Evolutionary conservation across 2,329 filamentous ascomycete species (phyloP).

Genomic region (Fusarium coffeatum): DNA sequence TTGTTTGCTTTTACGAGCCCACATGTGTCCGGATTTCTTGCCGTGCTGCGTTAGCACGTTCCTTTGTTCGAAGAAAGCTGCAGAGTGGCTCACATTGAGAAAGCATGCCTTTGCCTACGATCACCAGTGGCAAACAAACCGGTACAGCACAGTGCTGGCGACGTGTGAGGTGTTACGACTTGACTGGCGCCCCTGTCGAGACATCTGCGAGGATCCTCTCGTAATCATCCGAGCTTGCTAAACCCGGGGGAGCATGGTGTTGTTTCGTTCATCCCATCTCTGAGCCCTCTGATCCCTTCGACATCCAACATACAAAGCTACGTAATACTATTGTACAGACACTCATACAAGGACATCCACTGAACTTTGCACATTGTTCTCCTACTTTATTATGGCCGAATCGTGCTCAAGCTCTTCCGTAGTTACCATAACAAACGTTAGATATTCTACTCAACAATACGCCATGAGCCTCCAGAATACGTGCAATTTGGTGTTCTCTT

Average conservation of each 20-base stretch:
- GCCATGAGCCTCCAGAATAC: neutral
- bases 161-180: slow-evolving; percentile 18
- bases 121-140: slow-evolving; percentile 25
- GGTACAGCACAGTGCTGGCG: slow-evolving; percentile 16
- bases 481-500: neutral
- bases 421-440: slow-evolving; percentile 17
- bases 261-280: slow-evolving; percentile 36
- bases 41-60: slow-evolving; percentile 30
- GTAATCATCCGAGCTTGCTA: slow-evolving; percentile 37
- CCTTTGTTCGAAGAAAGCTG: slow-evolving; percentile 10
- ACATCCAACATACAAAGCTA: slow-evolving; percentile 6
- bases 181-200: slow-evolving; percentile 30
- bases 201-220: slow-evolving; percentile 35
- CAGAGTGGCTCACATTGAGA: slow-evolving; percentile 22
- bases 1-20: slow-evolving; percentile 9
- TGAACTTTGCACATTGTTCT: slow-evolving; percentile 25
- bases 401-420: slow-evolving; percentile 15
- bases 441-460: neutral
- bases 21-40: slow-evolving; percentile 19
- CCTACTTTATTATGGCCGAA: slow-evolving; percentile 8
- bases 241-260: slow-evolving; percentile 31
- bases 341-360: slow-evolving; percentile 4
- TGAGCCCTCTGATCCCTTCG: slow-evolving; percentile 14
- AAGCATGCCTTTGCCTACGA: neutral
- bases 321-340: neutral